Evolutionary conservation across 2,329 filamentous ascomycete species (phyloP).

Genomic region (Clonostachys sp.): DNA sequence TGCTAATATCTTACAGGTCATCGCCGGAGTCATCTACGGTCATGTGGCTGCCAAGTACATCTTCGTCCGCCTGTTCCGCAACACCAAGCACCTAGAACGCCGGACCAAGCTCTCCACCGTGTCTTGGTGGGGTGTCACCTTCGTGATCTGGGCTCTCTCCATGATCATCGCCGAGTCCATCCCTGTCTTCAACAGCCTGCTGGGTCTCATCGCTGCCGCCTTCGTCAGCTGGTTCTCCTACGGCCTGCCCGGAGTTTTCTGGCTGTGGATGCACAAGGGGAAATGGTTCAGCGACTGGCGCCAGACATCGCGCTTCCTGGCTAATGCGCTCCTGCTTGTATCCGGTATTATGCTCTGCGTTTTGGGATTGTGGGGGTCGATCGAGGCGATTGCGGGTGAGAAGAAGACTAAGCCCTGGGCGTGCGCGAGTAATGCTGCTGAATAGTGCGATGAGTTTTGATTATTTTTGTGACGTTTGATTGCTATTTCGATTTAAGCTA

Average conservation of each 20-base stretch:
- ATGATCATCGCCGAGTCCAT: slow-evolving; percentile 67
- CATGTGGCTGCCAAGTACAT: slow-evolving; percentile 63
- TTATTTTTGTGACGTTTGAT: too few species aligned
- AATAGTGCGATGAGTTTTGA: neutral
- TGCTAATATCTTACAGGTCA: slow-evolving; percentile 11
- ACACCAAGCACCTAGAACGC: slow-evolving; percentile 37
- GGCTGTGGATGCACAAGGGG: slow-evolving; percentile 41
- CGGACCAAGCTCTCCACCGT: slow-evolving; percentile 43
- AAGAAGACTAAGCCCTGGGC: slow-evolving; percentile 25
- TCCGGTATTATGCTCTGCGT: slow-evolving; percentile 27
- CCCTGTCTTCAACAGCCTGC: slow-evolving; percentile 62
- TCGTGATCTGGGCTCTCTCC: slow-evolving; percentile 52
- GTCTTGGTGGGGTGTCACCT: slow-evolving; percentile 55
- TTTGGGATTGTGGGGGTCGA: slow-evolving; percentile 31
- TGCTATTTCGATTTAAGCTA: too few species aligned
- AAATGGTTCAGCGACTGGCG: slow-evolving; percentile 26
- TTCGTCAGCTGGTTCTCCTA: slow-evolving; percentile 66
- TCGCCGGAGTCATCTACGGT: slow-evolving; percentile 67
- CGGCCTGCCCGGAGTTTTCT: slow-evolving; percentile 39
- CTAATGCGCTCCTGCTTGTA: slow-evolving; percentile 22
- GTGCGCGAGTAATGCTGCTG: slow-evolving; percentile 19
- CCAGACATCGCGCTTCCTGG: slow-evolving; percentile 20
- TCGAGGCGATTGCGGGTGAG: slow-evolving; percentile 24
- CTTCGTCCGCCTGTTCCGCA: slow-evolving; percentile 55
- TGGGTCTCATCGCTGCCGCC: slow-evolving; percentile 57